Conservation (phyloP, 139 green algal species). For the Desmodesmus armatus region DNA sequence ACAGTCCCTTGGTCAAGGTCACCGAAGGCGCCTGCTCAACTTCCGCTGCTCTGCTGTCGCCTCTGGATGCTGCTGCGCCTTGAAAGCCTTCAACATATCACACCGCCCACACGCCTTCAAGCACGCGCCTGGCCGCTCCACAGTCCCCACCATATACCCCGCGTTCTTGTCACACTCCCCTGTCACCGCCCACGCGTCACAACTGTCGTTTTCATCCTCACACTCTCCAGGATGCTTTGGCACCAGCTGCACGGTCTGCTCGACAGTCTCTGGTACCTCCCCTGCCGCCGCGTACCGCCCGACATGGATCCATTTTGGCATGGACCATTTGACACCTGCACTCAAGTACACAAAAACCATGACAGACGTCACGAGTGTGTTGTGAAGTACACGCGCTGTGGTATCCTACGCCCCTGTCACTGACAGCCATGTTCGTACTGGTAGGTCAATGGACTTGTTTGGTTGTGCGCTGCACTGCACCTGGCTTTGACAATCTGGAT, state of each 20-base stretch:
- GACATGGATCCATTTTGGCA: slow-evolving; percentile 72
- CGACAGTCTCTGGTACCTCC: not conserved
- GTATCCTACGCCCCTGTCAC: no score
- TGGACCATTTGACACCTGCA: slow-evolving; percentile 68
- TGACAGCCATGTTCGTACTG: not conserved
- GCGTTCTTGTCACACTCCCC: slow-evolving; percentile 26
- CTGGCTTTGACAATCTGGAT: no score
- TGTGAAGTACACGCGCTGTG: no score
- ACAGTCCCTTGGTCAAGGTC: no score
- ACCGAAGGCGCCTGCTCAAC: not conserved
- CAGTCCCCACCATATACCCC: slow-evolving; percentile 1
- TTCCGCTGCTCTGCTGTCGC: not conserved
- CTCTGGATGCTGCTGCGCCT: not conserved
- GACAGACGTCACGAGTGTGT: not conserved
- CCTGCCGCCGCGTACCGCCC: slow-evolving; percentile 43
- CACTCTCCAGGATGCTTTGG: not conserved
- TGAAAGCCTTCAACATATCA: not conserved
- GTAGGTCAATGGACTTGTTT: not conserved
- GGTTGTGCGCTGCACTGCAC: not conserved
- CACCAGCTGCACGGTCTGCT: not conserved
- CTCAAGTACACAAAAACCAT: not conserved
- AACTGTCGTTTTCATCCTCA: slow-evolving; percentile 12
- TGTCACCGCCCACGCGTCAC: slow-evolving; percentile 9
- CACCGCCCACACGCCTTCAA: slow-evolving; percentile 11
- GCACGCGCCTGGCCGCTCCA: not conserved